phyloP scores from a whole-genome alignment of 2,329 filamentous ascomycete genomes.

The Cladosporium sp. region DNA sequence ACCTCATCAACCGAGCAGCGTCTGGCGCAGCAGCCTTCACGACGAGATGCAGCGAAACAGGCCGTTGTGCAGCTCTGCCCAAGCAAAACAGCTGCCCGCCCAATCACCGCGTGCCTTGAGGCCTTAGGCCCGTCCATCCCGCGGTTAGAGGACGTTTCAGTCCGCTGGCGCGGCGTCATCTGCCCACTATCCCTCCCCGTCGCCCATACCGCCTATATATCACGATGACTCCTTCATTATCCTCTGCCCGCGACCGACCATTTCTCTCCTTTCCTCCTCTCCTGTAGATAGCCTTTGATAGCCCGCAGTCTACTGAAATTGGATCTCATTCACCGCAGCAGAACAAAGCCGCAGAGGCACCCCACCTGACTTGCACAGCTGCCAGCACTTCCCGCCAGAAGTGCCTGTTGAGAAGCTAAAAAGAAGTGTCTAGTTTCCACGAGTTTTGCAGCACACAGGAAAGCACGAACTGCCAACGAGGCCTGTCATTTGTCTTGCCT shows the following conservation, averaged over 20 bases:
- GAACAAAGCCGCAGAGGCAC: slow-evolving; percentile 13
- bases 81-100: slow-evolving; percentile 9
- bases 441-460: not conserved
- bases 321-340: slow-evolving; percentile 12
- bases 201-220: slow-evolving; percentile 14
- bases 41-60: slow-evolving; percentile 3
- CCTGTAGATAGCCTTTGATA: slow-evolving; percentile 23
- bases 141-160: slow-evolving; percentile 8
- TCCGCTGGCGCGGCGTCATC: slow-evolving; percentile 10
- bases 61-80: slow-evolving; percentile 10
- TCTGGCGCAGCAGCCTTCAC: not conserved
- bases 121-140: slow-evolving; percentile 6
- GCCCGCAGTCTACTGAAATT: slow-evolving; percentile 16
- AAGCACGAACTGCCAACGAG: not conserved
- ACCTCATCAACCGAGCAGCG: not conserved
- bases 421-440: slow-evolving; percentile 12
- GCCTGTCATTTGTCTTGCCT: not conserved
- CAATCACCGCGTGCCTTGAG: not conserved
- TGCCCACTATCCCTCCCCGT: slow-evolving; percentile 15
- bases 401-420: slow-evolving; percentile 22
- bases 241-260: not conserved
- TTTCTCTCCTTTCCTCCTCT: slow-evolving; percentile 10
- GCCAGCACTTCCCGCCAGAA: slow-evolving; percentile 11
- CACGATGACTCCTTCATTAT: slow-evolving; percentile 10
- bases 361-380: slow-evolving; percentile 12